phyloP scores from a whole-genome alignment of 2,329 filamentous ascomycete species.

The Aureobasidium sp. region DNA sequence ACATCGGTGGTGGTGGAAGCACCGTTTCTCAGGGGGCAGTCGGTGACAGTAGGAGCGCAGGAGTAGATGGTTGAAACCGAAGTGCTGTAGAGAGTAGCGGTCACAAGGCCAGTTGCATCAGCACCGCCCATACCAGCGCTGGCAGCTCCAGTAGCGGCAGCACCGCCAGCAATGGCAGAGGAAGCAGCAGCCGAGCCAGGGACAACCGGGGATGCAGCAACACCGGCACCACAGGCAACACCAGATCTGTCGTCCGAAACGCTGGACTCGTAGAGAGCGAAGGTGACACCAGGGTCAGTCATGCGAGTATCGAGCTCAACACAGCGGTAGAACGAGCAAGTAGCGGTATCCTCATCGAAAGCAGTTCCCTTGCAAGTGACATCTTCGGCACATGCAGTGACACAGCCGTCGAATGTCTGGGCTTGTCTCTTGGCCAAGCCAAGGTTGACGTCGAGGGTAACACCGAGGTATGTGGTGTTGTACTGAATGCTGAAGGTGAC shows the following conservation, averaged over 20 bases:
- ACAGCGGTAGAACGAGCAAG: conserved; percentile 4
- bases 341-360: not conserved
- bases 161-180: not conserved
- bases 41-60: conserved; percentile 8
- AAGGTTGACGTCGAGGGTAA: not conserved
- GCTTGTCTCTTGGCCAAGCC: not conserved
- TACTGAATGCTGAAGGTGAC: not conserved
- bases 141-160: not conserved
- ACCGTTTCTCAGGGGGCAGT: not conserved
- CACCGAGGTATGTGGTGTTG: not conserved
- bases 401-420: not conserved
- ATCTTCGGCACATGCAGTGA: not conserved
- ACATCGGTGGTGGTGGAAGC: not conserved
- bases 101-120: not conserved
- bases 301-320: not conserved
- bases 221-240: not conserved
- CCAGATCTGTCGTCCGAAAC: not conserved
- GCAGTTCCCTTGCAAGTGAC: not conserved
- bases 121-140: not conserved
- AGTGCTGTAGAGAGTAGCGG: conserved; percentile 10
- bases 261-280: not conserved
- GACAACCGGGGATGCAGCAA: not conserved
- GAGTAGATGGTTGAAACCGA: conserved; percentile 13
- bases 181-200: too few relatives aligned
- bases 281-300: not conserved